These are phyloP conservation scores for Kitagawia praeruptora DNA, from an alignment of 129 eudicot species.

Conservation along the genomic window DNA sequence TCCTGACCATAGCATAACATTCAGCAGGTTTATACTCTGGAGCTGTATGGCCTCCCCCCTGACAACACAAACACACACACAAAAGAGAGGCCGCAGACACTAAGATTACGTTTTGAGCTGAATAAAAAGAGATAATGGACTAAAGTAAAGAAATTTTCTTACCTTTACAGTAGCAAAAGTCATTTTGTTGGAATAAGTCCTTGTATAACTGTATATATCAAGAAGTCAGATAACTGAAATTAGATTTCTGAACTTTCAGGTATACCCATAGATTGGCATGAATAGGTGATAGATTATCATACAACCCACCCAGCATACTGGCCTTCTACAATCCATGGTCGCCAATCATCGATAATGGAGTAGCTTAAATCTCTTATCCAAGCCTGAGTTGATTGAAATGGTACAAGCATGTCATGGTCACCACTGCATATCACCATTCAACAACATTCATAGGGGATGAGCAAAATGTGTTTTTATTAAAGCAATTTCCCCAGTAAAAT, in stretches of 20 bases:
- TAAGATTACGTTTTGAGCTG: not conserved
- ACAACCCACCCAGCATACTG: constrained; percentile 57
- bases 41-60: constrained; percentile 62
- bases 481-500: not conserved
- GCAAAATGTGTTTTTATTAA: not conserved
- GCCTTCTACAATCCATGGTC: constrained; percentile 48
- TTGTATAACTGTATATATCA: constrained; percentile 27
- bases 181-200: constrained; percentile 48
- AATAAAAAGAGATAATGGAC: not conserved
- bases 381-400: constrained; percentile 47
- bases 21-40: constrained; percentile 36
- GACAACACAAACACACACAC: not conserved
- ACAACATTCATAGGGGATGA: not conserved
- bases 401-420: constrained; percentile 52
- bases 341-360: constrained; percentile 53
- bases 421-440: constrained; percentile 25
- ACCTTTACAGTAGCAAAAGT: constrained; percentile 56
- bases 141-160: constrained; percentile 13
- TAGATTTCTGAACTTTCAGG: not conserved
- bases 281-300: not conserved
- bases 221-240: not conserved
- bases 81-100: not conserved
- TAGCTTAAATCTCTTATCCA: constrained; percentile 49
- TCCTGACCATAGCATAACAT: constrained; percentile 38
- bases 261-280: not conserved